These are phyloP conservation scores for Podila clonocystis DNA, from an alignment of 192 early-diverging fungal genomes.

Conservation along the genomic window DNA sequence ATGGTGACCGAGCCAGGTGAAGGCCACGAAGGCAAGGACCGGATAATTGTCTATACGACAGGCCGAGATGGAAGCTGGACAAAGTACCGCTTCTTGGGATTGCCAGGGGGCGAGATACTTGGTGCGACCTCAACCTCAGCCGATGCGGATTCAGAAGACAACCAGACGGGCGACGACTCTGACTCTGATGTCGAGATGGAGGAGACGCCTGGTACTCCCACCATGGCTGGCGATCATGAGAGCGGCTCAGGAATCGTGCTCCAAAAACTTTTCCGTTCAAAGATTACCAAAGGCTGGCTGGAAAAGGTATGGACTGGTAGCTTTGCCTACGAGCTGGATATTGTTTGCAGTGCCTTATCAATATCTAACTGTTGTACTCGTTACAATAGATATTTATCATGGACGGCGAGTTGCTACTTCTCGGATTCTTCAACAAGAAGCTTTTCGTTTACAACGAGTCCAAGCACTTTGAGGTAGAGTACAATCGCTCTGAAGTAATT, in stretches of 20 bases:
- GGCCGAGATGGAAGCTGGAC: constrained; percentile 75
- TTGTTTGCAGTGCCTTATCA: too few relatives aligned
- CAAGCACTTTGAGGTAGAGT: constrained; percentile 66
- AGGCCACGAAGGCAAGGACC: constrained; percentile 33
- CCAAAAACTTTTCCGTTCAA: constrained; percentile 65
- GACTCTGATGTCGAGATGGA: constrained; percentile 7
- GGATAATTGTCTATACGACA: constrained; percentile 63
- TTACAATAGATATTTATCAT: constrained; percentile 39
- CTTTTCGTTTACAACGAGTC: constrained; percentile 78
- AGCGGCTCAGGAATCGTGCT: constrained; percentile 37
- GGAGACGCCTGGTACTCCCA: neutral
- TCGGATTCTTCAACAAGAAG: constrained; percentile 79
- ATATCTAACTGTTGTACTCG: neutral
- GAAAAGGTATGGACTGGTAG: constrained; percentile 57
- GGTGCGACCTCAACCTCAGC: constrained; percentile 1
- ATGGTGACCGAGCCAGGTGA: constrained; percentile 44
- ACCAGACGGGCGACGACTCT: neutral
- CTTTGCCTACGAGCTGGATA: neutral
- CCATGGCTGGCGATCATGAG: neutral
- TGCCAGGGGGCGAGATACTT: constrained; percentile 26
- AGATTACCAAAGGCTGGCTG: constrained; percentile 81
- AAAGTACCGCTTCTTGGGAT: constrained; percentile 55
- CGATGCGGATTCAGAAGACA: constrained; percentile 5
- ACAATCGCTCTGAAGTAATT: too few relatives aligned
- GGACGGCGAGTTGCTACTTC: constrained; percentile 63